Evolutionary conservation across 139 green algal genomes (phyloP).

Genomic region (Haematococcus sp.): DNA sequence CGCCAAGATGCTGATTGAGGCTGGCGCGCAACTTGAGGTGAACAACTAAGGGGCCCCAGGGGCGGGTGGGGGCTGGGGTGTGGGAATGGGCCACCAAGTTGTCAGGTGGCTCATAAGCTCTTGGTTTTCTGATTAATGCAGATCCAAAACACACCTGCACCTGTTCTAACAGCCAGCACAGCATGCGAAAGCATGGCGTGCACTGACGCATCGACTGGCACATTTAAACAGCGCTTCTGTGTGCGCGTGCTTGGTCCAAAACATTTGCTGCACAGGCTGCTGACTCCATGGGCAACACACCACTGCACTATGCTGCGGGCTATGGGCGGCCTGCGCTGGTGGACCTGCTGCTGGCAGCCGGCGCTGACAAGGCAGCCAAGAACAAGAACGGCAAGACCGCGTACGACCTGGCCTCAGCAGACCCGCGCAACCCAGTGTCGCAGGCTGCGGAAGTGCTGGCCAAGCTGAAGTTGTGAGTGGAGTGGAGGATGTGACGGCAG

Average conservation of each 20-base stretch:
- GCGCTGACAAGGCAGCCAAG: slow-evolving; percentile 46
- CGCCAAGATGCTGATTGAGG: slow-evolving; percentile 7
- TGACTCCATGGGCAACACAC: slow-evolving; percentile 9
- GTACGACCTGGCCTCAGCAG: slow-evolving; percentile 56
- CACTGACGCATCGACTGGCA: too few species aligned
- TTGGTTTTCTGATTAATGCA: too few species aligned
- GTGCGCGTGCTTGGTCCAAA: too few species aligned
- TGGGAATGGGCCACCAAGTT: too few species aligned
- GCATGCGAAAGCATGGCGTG: too few species aligned
- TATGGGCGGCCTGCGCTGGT: slow-evolving; percentile 63
- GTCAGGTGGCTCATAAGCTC: too few species aligned
- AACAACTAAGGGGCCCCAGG: not conserved
- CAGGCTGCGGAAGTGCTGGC: not conserved
- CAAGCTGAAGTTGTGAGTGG: slow-evolving; percentile 1
- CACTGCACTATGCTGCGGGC: slow-evolving; percentile 17
- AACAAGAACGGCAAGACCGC: slow-evolving; percentile 76
- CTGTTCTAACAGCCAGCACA: too few species aligned
- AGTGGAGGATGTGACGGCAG: too few species aligned
- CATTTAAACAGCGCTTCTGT: too few species aligned
- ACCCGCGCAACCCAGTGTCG: slow-evolving; percentile 6
- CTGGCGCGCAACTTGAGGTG: slow-evolving; percentile 4
- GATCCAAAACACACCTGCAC: too few species aligned
- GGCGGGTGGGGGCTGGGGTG: too few species aligned
- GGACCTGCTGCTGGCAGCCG: slow-evolving; percentile 61
- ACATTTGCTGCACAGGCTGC: not conserved